These are phyloP conservation scores for Mycena rosella DNA, from an alignment of 768 basidiomycete species.

Conservation along the genomic window DNA sequence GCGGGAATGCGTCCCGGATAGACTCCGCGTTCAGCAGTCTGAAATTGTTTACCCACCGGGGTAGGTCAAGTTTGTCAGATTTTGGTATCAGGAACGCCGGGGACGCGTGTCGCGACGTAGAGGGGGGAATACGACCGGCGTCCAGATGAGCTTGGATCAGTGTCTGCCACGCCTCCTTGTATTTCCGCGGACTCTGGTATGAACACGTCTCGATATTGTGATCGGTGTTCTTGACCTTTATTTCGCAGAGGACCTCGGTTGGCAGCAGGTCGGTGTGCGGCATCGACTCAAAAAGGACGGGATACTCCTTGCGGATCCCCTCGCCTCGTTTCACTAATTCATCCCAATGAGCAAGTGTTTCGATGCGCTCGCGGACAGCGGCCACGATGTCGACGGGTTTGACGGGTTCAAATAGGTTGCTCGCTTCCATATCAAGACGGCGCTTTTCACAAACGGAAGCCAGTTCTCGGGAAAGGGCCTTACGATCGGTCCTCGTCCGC, in stretches of 20 bases:
- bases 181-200: not conserved
- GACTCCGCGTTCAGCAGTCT: not conserved
- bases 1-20: not conserved
- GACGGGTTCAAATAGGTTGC: not conserved
- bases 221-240: not conserved
- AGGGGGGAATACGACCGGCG: slow-evolving; percentile 38
- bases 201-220: not conserved
- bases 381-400: not conserved
- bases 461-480: not conserved
- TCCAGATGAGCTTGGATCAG: slow-evolving; percentile 45
- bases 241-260: not conserved
- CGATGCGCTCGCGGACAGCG: not conserved
- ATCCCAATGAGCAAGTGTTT: not conserved
- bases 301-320: not conserved
- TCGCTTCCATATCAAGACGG: not conserved
- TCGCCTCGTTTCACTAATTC: not conserved
- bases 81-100: not conserved
- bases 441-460: not conserved
- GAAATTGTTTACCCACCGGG: not conserved
- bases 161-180: not conserved
- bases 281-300: not conserved
- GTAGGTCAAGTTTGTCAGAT: not conserved
- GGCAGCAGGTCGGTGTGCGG: not conserved
- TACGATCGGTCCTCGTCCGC: not conserved
- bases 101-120: not conserved